Evolutionary conservation across 352 stramenopile species (phyloP).

Genomic region (Phytophthora citricola): DNA sequence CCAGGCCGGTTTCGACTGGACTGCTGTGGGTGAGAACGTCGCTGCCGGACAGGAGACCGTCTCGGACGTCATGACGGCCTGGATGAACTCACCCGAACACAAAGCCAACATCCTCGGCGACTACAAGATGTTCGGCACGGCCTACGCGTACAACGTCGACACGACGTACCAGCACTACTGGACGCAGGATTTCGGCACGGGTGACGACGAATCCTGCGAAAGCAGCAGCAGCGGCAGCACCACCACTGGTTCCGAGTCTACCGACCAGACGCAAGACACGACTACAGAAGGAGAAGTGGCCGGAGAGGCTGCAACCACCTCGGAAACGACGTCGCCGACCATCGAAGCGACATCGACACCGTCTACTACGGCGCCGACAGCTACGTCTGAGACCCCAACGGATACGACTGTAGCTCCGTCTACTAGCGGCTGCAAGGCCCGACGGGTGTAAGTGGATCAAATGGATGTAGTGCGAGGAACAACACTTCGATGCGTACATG

Average conservation of each 20-base stretch:
- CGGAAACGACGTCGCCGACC: conserved; percentile 22
- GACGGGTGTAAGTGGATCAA: conserved; percentile 15
- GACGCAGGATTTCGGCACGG: conserved; percentile 56
- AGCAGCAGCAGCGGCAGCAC: conserved; percentile 30
- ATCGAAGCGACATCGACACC: conserved; percentile 8
- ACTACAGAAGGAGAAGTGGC: conserved; percentile 11
- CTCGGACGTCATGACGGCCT: conserved; percentile 52
- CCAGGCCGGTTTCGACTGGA: conserved; percentile 53
- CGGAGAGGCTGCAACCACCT: conserved; percentile 19
- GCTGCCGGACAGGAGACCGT: conserved; percentile 49
- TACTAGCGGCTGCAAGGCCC: conserved; percentile 36
- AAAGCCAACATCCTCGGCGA: conserved; percentile 47
- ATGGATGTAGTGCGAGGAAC: conserved; percentile 1
- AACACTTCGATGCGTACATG: conserved; percentile 1
- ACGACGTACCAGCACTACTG: conserved; percentile 53
- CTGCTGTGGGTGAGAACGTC: conserved; percentile 55
- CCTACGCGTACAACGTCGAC: conserved; percentile 33
- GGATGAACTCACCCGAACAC: conserved; percentile 61
- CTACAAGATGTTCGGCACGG: conserved; percentile 38
- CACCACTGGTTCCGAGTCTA: conserved; percentile 19
- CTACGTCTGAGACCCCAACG: conserved; percentile 1
- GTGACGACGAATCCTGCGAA: conserved; percentile 30
- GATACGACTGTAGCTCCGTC: conserved; percentile 13
- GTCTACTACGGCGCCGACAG: too few species aligned
- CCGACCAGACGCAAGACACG: conserved; percentile 22